Percentiles rank a stretch among this genome's conserved stretches.
Conservation (phyloP, 129 eudicot genomes). For the Heracleum sosnowskyi region DNA sequence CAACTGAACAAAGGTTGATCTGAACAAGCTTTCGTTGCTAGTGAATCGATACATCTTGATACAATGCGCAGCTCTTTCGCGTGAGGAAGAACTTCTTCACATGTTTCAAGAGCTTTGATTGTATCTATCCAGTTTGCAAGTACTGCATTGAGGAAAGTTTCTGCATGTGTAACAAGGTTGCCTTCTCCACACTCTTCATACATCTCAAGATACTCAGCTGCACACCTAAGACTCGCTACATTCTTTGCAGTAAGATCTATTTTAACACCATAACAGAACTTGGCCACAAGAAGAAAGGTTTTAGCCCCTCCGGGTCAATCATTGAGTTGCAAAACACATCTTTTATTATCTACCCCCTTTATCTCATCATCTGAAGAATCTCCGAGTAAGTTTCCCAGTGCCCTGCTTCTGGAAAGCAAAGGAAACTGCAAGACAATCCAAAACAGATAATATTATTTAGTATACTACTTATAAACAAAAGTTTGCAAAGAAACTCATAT, state of each 20-base stretch:
- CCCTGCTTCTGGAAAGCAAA: conserved; percentile 49
- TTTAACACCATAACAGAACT: too few species aligned
- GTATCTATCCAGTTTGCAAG: conserved; percentile 51
- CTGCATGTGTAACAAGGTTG: conserved; percentile 44
- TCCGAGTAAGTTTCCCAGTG: conserved; percentile 37
- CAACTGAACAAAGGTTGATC: conserved; percentile 46
- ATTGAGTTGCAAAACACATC: conserved; percentile 35
- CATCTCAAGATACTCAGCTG: conserved; percentile 72
- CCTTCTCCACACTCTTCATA: conserved; percentile 58
- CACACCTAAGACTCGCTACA: conserved; percentile 54
- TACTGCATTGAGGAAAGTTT: conserved; percentile 37
- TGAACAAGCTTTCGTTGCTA: conserved; percentile 48
- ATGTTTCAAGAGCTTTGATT: conserved; percentile 49
- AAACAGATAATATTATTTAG: not conserved
- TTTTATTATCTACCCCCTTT: conserved; percentile 29
- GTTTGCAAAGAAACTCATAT: not conserved
- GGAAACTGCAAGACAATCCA: conserved; percentile 49
- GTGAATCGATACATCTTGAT: conserved; percentile 52
- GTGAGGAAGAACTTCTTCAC: conserved; percentile 35
- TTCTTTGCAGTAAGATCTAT: conserved; percentile 45
- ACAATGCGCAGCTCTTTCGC: conserved; percentile 53
- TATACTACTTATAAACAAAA: not conserved
- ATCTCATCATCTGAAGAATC: conserved; percentile 35
- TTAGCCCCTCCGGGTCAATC: conserved; percentile 63
- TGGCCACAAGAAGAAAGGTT: conserved; percentile 51